Percentiles rank a stretch among this genome's conserved stretches.
phyloP scores from a whole-genome alignment of 352 stramenopile species.

The Saprolegnia parasitica region DNA sequence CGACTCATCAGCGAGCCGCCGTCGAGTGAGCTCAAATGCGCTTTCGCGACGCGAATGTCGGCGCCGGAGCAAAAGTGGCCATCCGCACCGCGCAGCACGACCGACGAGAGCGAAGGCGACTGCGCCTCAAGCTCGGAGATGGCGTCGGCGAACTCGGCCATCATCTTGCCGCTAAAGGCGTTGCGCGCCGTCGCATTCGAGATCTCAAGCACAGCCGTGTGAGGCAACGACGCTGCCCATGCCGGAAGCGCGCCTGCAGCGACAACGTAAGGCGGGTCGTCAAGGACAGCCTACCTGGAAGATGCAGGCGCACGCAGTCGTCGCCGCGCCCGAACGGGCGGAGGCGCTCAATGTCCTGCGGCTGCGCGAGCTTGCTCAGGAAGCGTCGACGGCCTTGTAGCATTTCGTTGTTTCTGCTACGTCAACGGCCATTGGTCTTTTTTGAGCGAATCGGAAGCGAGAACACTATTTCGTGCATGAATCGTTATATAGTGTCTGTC shows the following conservation, averaged over 20 bases:
- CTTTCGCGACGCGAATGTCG: conserved; percentile 70
- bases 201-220: conserved; percentile 62
- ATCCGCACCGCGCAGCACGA: conserved; percentile 50
- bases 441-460: too few relatives aligned
- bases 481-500: too few relatives aligned
- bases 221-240: conserved; percentile 32
- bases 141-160: conserved; percentile 74
- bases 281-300: too few relatives aligned
- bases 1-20: conserved; percentile 59
- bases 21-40: conserved; percentile 65
- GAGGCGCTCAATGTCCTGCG: conserved; percentile 7
- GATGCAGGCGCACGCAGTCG: conserved; percentile 20
- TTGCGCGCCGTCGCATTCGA: conserved; percentile 65
- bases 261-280: background rate
- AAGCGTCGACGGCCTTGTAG: background rate
- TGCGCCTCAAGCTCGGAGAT: conserved; percentile 58
- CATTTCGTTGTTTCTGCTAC: background rate
- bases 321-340: conserved; percentile 2
- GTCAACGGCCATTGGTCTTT: too few relatives aligned
- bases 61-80: conserved; percentile 83
- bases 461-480: too few relatives aligned
- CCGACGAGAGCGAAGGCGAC: conserved; percentile 50
- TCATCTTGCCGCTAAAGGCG: conserved; percentile 83
- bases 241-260: background rate
- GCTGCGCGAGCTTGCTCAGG: conserved; percentile 4